Conservation (phyloP, 2,329 filamentous ascomycete genomes). For the Boeremia exigua region DNA sequence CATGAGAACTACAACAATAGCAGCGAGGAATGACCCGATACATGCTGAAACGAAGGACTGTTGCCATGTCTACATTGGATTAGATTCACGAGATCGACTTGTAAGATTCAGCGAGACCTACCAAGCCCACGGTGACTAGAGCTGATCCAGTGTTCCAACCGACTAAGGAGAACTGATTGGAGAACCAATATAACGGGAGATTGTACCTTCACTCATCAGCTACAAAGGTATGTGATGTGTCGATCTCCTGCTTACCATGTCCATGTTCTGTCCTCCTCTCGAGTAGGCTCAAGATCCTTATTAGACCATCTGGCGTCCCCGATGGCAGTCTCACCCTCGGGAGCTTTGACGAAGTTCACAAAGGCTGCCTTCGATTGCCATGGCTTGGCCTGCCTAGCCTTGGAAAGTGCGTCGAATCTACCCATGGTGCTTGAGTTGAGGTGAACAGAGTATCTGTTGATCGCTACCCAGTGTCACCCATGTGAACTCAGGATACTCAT, state of each 20-base stretch:
- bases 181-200: conserved; percentile 33
- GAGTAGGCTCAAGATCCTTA: conserved; percentile 34
- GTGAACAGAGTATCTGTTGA: neutral
- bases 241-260: conserved; percentile 22
- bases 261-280: conserved; percentile 31
- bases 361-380: conserved; percentile 31
- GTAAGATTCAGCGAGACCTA: neutral
- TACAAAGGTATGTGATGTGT: neutral
- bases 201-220: conserved; percentile 19
- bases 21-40: conserved; percentile 30
- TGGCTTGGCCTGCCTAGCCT: conserved; percentile 11
- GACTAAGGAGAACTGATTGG: conserved; percentile 27
- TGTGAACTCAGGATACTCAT: neutral
- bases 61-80: conserved; percentile 27
- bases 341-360: conserved; percentile 22
- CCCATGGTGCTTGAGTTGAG: neutral
- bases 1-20: conserved; percentile 31
- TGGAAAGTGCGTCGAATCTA: neutral
- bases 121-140: conserved; percentile 25
- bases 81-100: neutral
- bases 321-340: conserved; percentile 20
- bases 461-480: neutral
- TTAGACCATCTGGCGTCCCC: conserved; percentile 33
- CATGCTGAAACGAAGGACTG: conserved; percentile 32
- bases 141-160: conserved; percentile 30